Base-by-base conservation (phyloP, 495 filamentous ascomycete species). In the Penicillium paxilli region DNA sequence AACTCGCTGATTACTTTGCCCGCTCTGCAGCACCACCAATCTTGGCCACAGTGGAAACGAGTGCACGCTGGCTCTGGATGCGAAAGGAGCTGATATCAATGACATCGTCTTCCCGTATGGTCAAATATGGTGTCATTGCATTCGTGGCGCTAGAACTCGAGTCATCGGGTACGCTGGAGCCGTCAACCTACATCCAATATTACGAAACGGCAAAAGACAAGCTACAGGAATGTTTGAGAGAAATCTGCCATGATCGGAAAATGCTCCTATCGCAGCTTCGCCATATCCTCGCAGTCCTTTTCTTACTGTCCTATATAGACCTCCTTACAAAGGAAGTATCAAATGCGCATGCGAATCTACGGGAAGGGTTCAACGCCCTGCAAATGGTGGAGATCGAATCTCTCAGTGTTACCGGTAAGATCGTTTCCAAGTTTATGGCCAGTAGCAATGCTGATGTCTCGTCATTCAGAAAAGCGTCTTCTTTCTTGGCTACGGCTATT, bases 401-500 rank as follows among this genome's bases (percentile, higher is more conserved):
- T 9, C 37, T 58, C 2, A 46, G 55, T 21, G 45, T 52, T 5
- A 58, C 55, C 4, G 55, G 55, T 58, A 49, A 4, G 21, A 5
- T 1, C 28, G 16, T 14, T 14, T 20, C 21, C 3, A 41, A 9
- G 9, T 16, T 10, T 1, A 1, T 25, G 11, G 16, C 25, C 26
- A 9, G n/a, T n/a, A n/a, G n/a, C n/a, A n/a, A n/a, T 42, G 12
- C 25, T 49, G 19, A 53, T 42, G n/a, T 32, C 23, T 4, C 40
- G 2, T 24, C 35, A 26, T 37, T 24, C 28, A 49, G 65, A 71
- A 30, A 55, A 58, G 48, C 61, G 62, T 11, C 48, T 73, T 9
- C 54, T 74, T 22, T 66, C 67, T 23, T 73, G 72, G 72, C 52
- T 73, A 20, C 63, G 70, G 4, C 49, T 75, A 5, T 42, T 75